Evolutionary conservation across 441 rosid species (phyloP).

Genomic region (Corymbia calophylla): DNA sequence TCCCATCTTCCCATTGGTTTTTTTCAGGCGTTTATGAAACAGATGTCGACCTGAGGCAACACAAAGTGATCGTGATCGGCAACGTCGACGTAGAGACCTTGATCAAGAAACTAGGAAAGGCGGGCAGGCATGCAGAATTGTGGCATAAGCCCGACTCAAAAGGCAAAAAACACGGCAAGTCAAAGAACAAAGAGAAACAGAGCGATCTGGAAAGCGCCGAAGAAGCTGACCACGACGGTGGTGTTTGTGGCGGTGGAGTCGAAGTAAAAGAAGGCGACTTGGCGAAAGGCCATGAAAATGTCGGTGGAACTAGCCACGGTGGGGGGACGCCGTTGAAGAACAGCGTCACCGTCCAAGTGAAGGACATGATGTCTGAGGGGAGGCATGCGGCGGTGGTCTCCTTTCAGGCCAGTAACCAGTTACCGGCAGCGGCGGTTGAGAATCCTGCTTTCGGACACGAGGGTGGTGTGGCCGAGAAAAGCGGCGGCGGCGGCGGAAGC

Average conservation of each 20-base stretch:
- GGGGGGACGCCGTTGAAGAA: background rate
- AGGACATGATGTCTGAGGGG: slow-evolving; percentile 9
- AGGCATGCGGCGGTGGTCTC: slow-evolving; percentile 9
- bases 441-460: background rate
- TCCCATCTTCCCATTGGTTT: background rate
- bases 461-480: background rate
- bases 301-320: background rate
- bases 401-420: background rate
- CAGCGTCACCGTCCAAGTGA: slow-evolving; percentile 18
- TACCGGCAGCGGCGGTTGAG: slow-evolving; percentile 7
- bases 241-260: background rate
- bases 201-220: slow-evolving; percentile 24
- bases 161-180: slow-evolving; percentile 34
- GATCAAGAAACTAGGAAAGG: slow-evolving; percentile 52
- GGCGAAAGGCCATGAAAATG: slow-evolving; percentile 1
- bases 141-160: slow-evolving; percentile 32
- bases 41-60: slow-evolving; percentile 58
- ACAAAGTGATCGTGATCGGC: slow-evolving; percentile 57
- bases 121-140: slow-evolving; percentile 76
- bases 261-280: background rate
- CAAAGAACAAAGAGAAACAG: slow-evolving; percentile 32
- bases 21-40: slow-evolving; percentile 54
- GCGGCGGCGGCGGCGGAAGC: background rate
- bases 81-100: slow-evolving; percentile 49
- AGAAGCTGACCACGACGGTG: slow-evolving; percentile 15